A percentile compares a stretch with the other conserved stretches of the same genome.
Conservation (phyloP, 2,329 filamentous ascomycete genomes). For the Cephalotrichum gorgonifer region DNA sequence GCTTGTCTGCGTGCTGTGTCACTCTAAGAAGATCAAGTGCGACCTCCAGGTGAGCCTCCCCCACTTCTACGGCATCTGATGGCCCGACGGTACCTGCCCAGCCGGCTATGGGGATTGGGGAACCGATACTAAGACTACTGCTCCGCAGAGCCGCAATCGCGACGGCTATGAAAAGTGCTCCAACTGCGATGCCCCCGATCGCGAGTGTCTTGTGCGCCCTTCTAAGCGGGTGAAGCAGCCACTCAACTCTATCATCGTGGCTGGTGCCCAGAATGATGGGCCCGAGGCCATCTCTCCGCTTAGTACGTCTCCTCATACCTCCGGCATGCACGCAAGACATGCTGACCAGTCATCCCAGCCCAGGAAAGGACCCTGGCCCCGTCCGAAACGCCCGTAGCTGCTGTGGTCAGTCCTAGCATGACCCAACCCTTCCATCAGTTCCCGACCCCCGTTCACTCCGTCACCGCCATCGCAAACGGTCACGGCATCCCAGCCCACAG, state of each 20-base stretch:
- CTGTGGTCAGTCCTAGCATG: background rate
- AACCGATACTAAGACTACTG: background rate
- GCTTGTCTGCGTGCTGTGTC: slow-evolving; percentile 18
- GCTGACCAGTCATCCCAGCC: background rate
- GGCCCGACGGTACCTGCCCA: background rate
- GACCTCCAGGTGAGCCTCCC: slow-evolving; percentile 17
- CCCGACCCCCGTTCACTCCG: background rate
- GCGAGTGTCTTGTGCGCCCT: slow-evolving; percentile 17
- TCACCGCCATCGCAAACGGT: background rate
- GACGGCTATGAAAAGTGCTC: slow-evolving; percentile 16
- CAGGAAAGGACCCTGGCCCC: background rate
- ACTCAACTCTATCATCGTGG: background rate
- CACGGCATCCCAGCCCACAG: background rate
- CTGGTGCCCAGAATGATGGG: background rate
- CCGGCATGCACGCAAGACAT: background rate
- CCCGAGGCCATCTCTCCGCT: background rate
- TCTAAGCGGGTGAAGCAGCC: slow-evolving; percentile 17
- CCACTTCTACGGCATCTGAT: background rate
- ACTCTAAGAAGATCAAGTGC: slow-evolving; percentile 24
- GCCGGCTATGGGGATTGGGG: background rate
- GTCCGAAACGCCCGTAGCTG: background rate
- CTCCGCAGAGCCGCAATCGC: slow-evolving; percentile 9
- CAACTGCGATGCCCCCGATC: slow-evolving; percentile 15
- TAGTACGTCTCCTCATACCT: background rate
- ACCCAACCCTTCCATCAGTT: background rate